Percentiles rank a stretch among this genome's conserved stretches.
Evolutionary conservation across 257 asterid species (phyloP).

Genomic region (Plantago elongata): DNA sequence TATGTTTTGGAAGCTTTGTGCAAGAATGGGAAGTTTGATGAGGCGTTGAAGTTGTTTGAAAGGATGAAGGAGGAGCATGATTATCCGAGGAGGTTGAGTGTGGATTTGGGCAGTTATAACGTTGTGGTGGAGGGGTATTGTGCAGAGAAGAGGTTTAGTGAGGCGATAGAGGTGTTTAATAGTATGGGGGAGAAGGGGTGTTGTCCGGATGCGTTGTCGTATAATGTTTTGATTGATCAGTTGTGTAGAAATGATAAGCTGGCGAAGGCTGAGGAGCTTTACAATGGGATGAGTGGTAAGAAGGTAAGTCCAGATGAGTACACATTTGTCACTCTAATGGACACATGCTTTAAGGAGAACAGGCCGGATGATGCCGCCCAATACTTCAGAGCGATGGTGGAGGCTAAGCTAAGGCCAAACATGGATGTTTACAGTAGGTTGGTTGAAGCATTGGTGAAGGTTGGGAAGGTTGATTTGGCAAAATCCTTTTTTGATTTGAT

Average conservation of each 20-base stretch:
- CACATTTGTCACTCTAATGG: constrained; percentile 73
- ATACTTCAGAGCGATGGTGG: constrained; percentile 78
- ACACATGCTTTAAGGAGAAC: constrained; percentile 68
- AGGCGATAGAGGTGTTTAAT: constrained; percentile 64
- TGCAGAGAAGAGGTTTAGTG: constrained; percentile 51
- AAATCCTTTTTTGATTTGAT: constrained; percentile 76
- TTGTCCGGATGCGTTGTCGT: constrained; percentile 72
- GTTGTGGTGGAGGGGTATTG: constrained; percentile 81
- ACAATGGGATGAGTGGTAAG: constrained; percentile 59
- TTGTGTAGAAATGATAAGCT: constrained; percentile 63
- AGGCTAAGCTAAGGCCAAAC: constrained; percentile 76
- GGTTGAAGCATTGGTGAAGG: constrained; percentile 75
- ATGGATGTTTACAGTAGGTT: constrained; percentile 60
- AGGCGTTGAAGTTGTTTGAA: constrained; percentile 66
- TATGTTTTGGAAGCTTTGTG: constrained; percentile 74
- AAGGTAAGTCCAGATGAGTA: constrained; percentile 78
- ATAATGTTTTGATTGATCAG: constrained; percentile 72
- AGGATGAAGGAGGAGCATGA: constrained; percentile 77
- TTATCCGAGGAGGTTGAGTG: constrained; percentile 67
- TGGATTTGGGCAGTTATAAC: constrained; percentile 84
- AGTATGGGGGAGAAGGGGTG: constrained; percentile 81
- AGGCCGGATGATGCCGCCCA: constrained; percentile 76
- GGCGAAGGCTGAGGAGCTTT: constrained; percentile 73
- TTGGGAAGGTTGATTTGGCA: constrained; percentile 75
- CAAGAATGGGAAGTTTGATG: constrained; percentile 79